These are phyloP conservation scores for Fusarium chaquense DNA, from an alignment of 2,329 filamentous ascomycete species.

Conservation along the genomic window DNA sequence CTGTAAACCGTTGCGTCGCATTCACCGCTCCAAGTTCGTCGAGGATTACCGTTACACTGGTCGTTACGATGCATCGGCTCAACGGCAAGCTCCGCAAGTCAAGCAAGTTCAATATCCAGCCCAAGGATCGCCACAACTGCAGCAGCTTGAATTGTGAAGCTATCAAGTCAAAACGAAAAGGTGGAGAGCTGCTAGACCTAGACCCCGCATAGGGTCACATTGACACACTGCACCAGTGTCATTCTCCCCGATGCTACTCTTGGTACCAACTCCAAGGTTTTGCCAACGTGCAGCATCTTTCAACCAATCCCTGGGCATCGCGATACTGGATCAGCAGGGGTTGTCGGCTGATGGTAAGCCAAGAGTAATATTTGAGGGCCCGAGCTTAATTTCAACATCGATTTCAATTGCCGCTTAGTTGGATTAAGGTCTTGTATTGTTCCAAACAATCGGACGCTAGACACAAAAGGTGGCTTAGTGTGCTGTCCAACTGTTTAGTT, in stretches of 20 bases:
- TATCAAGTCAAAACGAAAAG: background rate
- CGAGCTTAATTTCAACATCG: constrained; percentile 9
- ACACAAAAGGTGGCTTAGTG: too few species aligned
- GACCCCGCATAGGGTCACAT: background rate
- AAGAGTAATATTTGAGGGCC: background rate
- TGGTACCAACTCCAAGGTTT: background rate
- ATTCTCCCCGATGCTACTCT: background rate
- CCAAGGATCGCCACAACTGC: background rate
- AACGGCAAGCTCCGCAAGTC: background rate
- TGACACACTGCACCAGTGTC: background rate
- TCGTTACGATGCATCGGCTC: background rate
- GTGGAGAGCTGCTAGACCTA: background rate
- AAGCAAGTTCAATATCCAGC: background rate
- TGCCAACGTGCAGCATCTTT: background rate
- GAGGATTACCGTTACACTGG: background rate
- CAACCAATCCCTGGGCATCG: background rate
- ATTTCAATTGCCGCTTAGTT: background rate
- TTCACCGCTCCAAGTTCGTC: background rate
- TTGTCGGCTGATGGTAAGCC: constrained; percentile 15
- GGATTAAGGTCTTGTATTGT: background rate
- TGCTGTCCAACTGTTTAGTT: background rate
- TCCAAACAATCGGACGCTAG: background rate
- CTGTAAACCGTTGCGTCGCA: background rate
- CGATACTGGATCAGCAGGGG: constrained; percentile 29
- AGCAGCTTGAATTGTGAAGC: background rate